phyloP scores from a whole-genome alignment of 164 flowering plant genomes.

The Liriodendron chinense region DNA sequence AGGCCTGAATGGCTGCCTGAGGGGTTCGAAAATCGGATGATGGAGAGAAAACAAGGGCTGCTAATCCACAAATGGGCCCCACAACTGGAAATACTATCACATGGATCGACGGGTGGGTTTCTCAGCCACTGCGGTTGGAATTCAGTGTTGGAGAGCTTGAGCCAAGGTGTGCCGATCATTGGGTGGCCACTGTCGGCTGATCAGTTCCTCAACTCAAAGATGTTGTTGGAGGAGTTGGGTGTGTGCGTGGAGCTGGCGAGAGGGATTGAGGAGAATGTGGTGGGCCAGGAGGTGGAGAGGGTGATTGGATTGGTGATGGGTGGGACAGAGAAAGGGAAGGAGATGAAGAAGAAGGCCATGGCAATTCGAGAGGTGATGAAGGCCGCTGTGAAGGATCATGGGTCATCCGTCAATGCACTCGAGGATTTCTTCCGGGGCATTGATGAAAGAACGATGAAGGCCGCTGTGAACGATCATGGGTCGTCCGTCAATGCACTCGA shows the following conservation, averaged over 20 bases:
- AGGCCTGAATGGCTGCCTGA: constrained; percentile 18
- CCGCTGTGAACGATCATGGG: constrained; percentile 5
- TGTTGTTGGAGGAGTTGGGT: constrained; percentile 16
- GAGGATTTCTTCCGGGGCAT: constrained; percentile 6
- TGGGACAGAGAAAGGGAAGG: constrained; percentile 9
- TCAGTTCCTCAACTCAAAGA: constrained; percentile 9
- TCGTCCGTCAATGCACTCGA: constrained; percentile 10
- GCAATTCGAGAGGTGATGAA: neutral
- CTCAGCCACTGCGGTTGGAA: constrained; percentile 27
- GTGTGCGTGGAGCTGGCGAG: constrained; percentile 15
- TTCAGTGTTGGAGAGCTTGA: constrained; percentile 14
- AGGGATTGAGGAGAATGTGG: neutral
- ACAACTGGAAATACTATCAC: constrained; percentile 12
- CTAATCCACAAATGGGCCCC: constrained; percentile 12
- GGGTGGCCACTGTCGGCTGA: constrained; percentile 15
- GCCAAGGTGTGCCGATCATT: constrained; percentile 9
- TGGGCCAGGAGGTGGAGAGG: neutral
- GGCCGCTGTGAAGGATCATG: constrained; percentile 8
- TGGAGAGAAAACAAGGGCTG: constrained; percentile 5
- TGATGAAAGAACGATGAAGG: neutral
- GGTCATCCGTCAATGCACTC: constrained; percentile 4
- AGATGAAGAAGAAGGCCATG: constrained; percentile 8
- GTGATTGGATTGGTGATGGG: constrained; percentile 17
- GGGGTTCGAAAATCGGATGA: constrained; percentile 14
- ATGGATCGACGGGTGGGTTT: constrained; percentile 14